Evolutionary conservation across 345 rosid species (phyloP).

Genomic region (Kernera saxatilis): DNA sequence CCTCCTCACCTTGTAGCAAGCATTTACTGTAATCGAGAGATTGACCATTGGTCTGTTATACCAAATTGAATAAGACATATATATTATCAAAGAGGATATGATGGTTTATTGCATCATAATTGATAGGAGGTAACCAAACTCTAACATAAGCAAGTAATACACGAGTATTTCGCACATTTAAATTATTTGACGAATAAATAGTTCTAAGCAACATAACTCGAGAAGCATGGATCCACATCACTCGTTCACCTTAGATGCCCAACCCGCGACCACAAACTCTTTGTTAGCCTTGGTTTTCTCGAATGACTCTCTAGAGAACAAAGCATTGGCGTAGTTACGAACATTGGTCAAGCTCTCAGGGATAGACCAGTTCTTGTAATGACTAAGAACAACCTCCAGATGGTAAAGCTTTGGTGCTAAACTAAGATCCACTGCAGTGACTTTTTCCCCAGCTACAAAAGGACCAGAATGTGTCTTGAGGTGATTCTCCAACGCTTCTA

Average conservation of each 20-base stretch:
- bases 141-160: not conserved
- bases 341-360: conserved; percentile 60
- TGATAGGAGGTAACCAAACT: not conserved
- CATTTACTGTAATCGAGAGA: conserved; percentile 1
- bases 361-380: conserved; percentile 81
- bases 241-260: conserved; percentile 21
- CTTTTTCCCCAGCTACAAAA: conserved; percentile 68
- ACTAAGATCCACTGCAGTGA: conserved; percentile 67
- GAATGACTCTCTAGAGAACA: conserved; percentile 60
- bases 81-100: not conserved
- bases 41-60: not conserved
- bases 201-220: not conserved
- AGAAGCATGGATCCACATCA: conserved; percentile 12
- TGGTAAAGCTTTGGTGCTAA: conserved; percentile 91
- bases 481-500: conserved; percentile 73
- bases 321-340: conserved; percentile 46
- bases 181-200: conserved; percentile 1
- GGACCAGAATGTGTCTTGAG: conserved; percentile 75
- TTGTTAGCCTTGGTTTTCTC: conserved; percentile 51
- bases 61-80: conserved; percentile 1
- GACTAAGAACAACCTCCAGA: conserved; percentile 67
- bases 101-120: not conserved
- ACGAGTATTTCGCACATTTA: not conserved
- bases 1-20: not conserved
- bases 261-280: conserved; percentile 25